Base-by-base conservation (phyloP, 2,329 filamentous ascomycete species). In the Colletotrichum orbiculare region DNA sequence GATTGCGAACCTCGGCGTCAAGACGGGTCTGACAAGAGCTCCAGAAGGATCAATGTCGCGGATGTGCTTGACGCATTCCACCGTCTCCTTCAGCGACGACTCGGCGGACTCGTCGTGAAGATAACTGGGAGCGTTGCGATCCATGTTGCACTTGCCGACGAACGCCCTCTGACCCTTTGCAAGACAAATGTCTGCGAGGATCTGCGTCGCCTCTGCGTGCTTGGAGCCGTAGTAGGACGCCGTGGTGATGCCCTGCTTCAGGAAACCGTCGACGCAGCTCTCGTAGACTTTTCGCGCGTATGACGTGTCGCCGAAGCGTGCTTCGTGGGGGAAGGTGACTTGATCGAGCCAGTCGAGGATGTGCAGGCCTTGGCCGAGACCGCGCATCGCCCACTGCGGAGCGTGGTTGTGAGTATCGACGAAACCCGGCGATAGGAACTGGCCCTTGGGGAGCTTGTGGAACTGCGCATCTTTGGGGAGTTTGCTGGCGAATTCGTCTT, bases 371-470 rank as follows among this genome's bases (percentile, higher is more conserved):
- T 84, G 81, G 6, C 82, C 81, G 5, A 84, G 75, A 35, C 83
- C 81, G 33, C 81, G 76, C 73, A 81, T 79, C 12, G 80, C 75
- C 79, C 81, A 85, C 69, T 86, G 82, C 43, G 89, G 88, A 0
- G 89, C 89, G 70, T 91, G 89, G 66, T 89, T 89, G 74, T 91
- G 89, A 1, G 88, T 90, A 76, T 91, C 89, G 57, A 91, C 78
- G 69, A 89, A 85, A 47, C 86, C 86, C 0, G 87, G 87, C 61
- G 88, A 82, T 52, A 89, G 74, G 69, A 89, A 87, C 49, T 85
- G 75, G 43, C 79, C 80, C 8, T 72, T 75, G 2, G 69, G 52
- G 3, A 86, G 76, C 34, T 68, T 69, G 39, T 71, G 72, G 35
- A 77, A 46, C 25, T 64, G 49, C 33, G 68, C 71, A 9, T 69